A percentile compares a stretch with the other conserved stretches of the same genome.
phyloP scores from a whole-genome alignment of 1,139 yeast genomes.

The Diutina rugosa region DNA sequence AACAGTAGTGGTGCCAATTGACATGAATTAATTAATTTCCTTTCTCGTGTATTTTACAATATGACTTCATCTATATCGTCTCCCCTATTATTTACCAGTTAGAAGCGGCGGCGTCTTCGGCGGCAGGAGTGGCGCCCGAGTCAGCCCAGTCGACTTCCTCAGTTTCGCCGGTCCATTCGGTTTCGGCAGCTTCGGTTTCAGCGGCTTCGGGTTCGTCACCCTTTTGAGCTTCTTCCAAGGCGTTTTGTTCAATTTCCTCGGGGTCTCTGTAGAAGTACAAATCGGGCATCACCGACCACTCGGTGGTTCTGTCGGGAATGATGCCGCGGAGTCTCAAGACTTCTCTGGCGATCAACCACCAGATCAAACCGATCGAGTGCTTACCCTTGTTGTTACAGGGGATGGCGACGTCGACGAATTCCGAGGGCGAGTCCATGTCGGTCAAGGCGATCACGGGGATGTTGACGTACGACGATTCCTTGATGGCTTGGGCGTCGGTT shows the following conservation, averaged over 20 bases:
- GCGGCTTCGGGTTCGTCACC: slow-evolving; percentile 19
- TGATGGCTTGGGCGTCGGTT: slow-evolving; percentile 99
- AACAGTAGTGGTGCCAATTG: background rate
- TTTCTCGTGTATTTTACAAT: slow-evolving; percentile 2
- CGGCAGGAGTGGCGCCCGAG: slow-evolving; percentile 56
- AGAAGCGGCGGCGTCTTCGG: slow-evolving; percentile 67
- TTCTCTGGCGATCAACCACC: slow-evolving; percentile 99
- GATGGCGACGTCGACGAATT: slow-evolving; percentile 98
- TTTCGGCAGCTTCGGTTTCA: slow-evolving; percentile 39
- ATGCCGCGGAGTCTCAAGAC: slow-evolving; percentile 98
- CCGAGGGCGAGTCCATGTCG: slow-evolving; percentile 98
- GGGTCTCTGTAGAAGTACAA: slow-evolving; percentile 99
- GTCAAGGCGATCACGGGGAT: slow-evolving; percentile 98
- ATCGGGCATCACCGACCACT: slow-evolving; percentile 99
- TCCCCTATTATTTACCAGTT: slow-evolving; percentile 23
- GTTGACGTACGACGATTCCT: slow-evolving; percentile 99
- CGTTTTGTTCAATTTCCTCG: slow-evolving; percentile 91
- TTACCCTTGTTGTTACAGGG: slow-evolving; percentile 99
- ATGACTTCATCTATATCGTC: slow-evolving; percentile 2
- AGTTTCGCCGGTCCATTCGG: slow-evolving; percentile 44
- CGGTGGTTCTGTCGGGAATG: slow-evolving; percentile 91
- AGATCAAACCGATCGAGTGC: slow-evolving; percentile 98
- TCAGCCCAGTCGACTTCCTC: slow-evolving; percentile 56
- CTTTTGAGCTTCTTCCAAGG: slow-evolving; percentile 47
- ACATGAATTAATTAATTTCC: background rate